Evolutionary conservation across 495 filamentous ascomycete species (phyloP), one percentile per base, ranked within the genome.

Genomic region (Annulohypoxylon bovei): DNA sequence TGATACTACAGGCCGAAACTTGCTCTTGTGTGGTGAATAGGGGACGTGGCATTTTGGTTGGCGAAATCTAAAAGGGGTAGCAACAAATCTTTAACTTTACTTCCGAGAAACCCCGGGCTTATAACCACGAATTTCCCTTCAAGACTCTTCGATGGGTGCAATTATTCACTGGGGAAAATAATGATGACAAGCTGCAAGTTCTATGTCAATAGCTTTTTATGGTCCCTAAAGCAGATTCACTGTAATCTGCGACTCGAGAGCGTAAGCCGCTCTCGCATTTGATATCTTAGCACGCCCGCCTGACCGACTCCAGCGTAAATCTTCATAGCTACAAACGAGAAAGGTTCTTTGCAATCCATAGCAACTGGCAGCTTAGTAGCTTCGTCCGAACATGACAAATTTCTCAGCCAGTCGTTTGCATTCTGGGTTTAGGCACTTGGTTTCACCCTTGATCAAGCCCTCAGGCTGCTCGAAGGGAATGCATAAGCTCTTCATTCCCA

Each of bases 401-500:
- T 90, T 84, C 85, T 93, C 88, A 22, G 93, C 93, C 11, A 86
- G 65, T 7, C 83, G 83, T 44, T 75, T 81, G 79, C 95, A 99
- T 68, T 96, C 86, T 27, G 96, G 93, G 83, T 92, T 96, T 67
- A 90, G 81, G 78, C 95, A 99, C 81, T 94, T 94, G 54, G 93
- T 97, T 78, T 91, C 89, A 28, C 93, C 94, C 66, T 87, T 81
- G 63, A 88, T 82, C 62, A 97, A 80, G 35, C 89, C 92, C 71
- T 90, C 89, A 35, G 95, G 93, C 81, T 98, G 95, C 69, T 98
- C 92, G 76, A 97, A 97, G 20, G 96, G 95, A 85, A 99, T 98
- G 79, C 95, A 99, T 74, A 99, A 85, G 67, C 89, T 92, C 88
- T 99, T 99, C 75, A 95, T 96, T 66, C 95, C 95, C 96, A 98